Conservation (phyloP, 139 green algal genomes). For the Astrephomene gubernaculifera region DNA sequence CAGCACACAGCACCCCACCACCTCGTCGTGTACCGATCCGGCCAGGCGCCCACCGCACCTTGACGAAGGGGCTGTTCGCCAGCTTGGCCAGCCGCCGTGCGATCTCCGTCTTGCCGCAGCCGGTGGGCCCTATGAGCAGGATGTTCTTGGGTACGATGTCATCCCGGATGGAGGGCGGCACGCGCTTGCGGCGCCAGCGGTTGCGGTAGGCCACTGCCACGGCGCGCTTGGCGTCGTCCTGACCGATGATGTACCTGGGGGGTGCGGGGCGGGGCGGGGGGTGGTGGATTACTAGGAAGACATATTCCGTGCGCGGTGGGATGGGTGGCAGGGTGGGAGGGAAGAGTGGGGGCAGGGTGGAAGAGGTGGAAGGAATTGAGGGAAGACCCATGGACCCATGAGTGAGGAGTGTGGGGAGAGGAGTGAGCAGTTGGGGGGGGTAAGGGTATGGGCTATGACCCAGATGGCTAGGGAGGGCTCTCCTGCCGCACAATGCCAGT, state of each 20-base stretch:
- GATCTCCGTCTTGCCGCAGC: conserved; percentile 97
- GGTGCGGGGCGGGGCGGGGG: not conserved
- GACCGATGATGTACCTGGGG: conserved; percentile 40
- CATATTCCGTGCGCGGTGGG: no score
- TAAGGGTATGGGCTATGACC: no score
- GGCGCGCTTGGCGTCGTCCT: conserved; percentile 89
- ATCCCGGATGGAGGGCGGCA: conserved; percentile 60
- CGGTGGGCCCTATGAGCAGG: conserved; percentile 77
- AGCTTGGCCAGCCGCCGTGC: conserved; percentile 92
- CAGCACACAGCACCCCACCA: no score
- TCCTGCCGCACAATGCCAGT: no score
- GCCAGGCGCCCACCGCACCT: conserved; percentile 59
- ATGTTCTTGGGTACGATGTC: conserved; percentile 98
- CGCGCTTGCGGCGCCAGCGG: conserved; percentile 87
- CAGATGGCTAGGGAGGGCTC: no score
- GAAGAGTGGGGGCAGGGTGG: no score
- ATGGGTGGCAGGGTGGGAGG: no score
- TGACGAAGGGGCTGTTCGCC: conserved; percentile 94
- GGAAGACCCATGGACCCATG: no score
- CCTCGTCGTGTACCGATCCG: no score
- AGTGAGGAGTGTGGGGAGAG: not conserved
- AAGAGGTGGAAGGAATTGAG: no score
- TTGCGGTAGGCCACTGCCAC: conserved; percentile 96
- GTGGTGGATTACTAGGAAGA: no score
- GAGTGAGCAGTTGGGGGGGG: no score